Conservation (phyloP, 2,329 filamentous ascomycete species). For the Penicillium sp. region DNA sequence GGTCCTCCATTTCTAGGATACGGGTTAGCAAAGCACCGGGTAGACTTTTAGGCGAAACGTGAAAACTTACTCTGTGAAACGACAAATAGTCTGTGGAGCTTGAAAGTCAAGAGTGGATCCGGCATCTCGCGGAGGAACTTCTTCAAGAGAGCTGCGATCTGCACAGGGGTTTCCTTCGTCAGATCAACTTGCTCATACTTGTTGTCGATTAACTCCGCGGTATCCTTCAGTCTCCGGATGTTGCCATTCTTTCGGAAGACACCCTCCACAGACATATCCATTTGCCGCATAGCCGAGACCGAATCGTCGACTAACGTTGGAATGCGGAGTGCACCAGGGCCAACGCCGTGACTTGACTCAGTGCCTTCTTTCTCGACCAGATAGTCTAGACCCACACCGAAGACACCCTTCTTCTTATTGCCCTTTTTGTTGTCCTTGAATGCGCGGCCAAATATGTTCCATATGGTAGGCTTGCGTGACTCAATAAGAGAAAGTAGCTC, state of each 20-base stretch:
- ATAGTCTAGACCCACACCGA: constrained; percentile 82
- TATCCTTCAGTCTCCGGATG: constrained; percentile 86
- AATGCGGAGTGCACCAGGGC: constrained; percentile 83
- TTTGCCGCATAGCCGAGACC: constrained; percentile 91
- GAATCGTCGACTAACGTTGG: constrained; percentile 95
- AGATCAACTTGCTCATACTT: constrained; percentile 84
- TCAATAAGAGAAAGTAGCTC: constrained; percentile 92
- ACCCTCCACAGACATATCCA: constrained; percentile 98
- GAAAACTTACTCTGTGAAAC: constrained; percentile 70
- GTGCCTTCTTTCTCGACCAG: constrained; percentile 92
- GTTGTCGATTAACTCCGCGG: constrained; percentile 81
- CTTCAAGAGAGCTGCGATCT: constrained; percentile 89
- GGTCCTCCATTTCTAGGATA: constrained; percentile 67
- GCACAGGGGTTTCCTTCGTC: constrained; percentile 84
- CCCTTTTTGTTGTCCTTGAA: constrained; percentile 73
- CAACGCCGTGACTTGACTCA: constrained; percentile 96
- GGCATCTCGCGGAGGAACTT: constrained; percentile 93
- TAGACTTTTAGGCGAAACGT: constrained; percentile 13
- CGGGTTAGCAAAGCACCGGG: constrained; percentile 11
- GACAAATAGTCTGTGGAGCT: constrained; percentile 88
- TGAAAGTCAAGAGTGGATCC: constrained; percentile 91
- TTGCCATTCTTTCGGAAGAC: constrained; percentile 99
- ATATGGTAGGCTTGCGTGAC: constrained; percentile 88
- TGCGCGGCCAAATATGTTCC: constrained; percentile 96
- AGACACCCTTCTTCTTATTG: constrained; percentile 89